Percentiles rank a stretch among this genome's conserved stretches.
Evolutionary conservation across 495 filamentous ascomycete genomes (phyloP).

Genomic region (Penicillium chermesinum): DNA sequence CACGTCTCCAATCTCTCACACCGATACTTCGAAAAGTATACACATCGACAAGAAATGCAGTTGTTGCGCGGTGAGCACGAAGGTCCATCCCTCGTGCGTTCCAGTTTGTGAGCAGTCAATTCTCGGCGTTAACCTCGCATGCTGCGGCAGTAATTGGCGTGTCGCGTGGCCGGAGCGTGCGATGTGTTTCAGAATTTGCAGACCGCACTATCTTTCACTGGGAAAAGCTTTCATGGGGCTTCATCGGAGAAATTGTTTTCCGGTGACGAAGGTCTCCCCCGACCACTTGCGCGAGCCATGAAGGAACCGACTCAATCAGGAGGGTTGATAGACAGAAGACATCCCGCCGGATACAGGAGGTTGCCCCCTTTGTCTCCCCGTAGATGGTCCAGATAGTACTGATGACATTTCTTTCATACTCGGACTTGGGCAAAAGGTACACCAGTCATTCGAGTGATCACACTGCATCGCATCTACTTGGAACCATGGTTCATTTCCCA

Average conservation of each 20-base stretch:
- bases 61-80: not conserved
- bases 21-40: not conserved
- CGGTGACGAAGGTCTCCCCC: no score
- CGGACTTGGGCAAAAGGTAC: no score
- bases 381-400: no score
- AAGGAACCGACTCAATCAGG: no score
- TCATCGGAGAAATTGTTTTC: constrained; percentile 1
- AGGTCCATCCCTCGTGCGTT: not conserved
- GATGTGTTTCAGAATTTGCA: constrained; percentile 22
- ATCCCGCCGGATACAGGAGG: no score
- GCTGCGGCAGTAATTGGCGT: constrained; percentile 14
- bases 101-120: constrained; percentile 21
- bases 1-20: not conserved
- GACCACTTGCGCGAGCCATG: no score
- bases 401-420: no score
- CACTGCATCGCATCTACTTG: not conserved
- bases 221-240: no score
- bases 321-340: no score
- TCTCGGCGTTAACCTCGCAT: constrained; percentile 15
- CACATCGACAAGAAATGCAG: not conserved
- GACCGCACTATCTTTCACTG: not conserved
- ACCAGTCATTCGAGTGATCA: not conserved
- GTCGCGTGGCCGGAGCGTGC: constrained; percentile 22
- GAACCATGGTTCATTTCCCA: not conserved
- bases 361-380: no score